phyloP scores from a whole-genome alignment of 352 stramenopile genomes.

The Phytophthora niederhauseri region DNA sequence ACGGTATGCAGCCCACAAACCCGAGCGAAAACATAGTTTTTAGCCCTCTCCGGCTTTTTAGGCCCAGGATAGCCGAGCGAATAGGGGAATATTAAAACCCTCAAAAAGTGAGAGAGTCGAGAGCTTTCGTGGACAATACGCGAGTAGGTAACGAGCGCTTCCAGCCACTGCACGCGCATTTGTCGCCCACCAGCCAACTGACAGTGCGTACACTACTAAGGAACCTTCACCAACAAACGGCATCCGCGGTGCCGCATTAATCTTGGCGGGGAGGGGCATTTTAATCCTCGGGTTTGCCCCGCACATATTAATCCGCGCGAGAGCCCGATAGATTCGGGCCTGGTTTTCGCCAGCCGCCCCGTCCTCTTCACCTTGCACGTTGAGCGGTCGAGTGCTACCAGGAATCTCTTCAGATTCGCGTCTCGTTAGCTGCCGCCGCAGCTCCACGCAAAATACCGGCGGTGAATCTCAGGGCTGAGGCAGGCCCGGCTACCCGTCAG shows the following conservation, averaged over 20 bases:
- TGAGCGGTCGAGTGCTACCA: slow-evolving; percentile 5
- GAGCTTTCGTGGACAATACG: background rate
- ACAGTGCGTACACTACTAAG: background rate
- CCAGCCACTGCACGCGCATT: background rate
- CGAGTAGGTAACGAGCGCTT: background rate
- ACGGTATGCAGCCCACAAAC: background rate
- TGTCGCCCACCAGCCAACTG: background rate
- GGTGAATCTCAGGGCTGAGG: slow-evolving; percentile 18
- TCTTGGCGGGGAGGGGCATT: background rate
- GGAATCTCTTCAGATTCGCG: slow-evolving; percentile 27
- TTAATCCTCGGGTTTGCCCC: slow-evolving; percentile 5
- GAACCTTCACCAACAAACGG: background rate
- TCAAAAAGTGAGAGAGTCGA: slow-evolving; percentile 1
- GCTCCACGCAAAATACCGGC: background rate
- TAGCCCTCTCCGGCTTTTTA: slow-evolving; percentile 22
- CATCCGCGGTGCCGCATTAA: slow-evolving; percentile 22
- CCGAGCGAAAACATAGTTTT: slow-evolving; percentile 10
- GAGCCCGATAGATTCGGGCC: background rate
- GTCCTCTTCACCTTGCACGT: slow-evolving; percentile 26
- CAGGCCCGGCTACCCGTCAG: slow-evolving; percentile 22
- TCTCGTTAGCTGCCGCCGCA: background rate
- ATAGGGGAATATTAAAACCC: slow-evolving; percentile 18
- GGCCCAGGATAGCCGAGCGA: slow-evolving; percentile 15
- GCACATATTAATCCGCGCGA: slow-evolving; percentile 6
- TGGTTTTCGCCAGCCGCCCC: slow-evolving; percentile 13